Conservation (phyloP, 257 asterid species). For the Nicotiana obtusifolia region DNA sequence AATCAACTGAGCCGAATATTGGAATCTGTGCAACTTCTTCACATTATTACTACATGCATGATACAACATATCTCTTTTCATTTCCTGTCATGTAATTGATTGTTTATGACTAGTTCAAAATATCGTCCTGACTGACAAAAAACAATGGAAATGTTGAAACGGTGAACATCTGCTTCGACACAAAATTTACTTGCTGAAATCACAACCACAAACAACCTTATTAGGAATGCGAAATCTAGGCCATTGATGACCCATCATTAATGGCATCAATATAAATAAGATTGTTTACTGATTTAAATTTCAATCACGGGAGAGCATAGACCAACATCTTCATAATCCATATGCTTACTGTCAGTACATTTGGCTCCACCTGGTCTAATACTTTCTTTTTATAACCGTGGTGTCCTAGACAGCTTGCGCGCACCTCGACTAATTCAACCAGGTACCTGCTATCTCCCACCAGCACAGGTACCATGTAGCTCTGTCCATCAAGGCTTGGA, state of each 20-base stretch:
- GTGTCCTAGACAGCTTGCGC: too few species aligned
- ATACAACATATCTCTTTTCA: not conserved
- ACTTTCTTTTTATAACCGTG: too few species aligned
- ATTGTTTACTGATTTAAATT: not conserved
- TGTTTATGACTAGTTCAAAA: not conserved
- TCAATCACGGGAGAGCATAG: not conserved
- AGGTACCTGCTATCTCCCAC: too few species aligned
- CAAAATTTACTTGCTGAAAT: slow-evolving; percentile 2
- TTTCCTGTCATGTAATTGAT: not conserved
- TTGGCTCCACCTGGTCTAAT: not conserved
- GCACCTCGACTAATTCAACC: too few species aligned
- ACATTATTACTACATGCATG: not conserved
- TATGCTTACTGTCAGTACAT: not conserved
- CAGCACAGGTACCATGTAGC: too few species aligned
- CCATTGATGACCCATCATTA: not conserved
- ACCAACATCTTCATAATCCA: not conserved
- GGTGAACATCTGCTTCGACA: not conserved
- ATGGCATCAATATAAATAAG: not conserved
- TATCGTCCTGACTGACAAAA: not conserved
- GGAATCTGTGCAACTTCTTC: not conserved
- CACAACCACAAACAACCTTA: not conserved
- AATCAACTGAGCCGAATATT: not conserved
- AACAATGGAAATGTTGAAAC: not conserved
- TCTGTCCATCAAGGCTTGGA: too few species aligned
- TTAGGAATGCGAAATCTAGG: not conserved